Evolutionary conservation across 371 early-diverging fungal genomes (phyloP), one percentile per base, ranked within the genome.

Genomic region (Ordospora colligata): DNA sequence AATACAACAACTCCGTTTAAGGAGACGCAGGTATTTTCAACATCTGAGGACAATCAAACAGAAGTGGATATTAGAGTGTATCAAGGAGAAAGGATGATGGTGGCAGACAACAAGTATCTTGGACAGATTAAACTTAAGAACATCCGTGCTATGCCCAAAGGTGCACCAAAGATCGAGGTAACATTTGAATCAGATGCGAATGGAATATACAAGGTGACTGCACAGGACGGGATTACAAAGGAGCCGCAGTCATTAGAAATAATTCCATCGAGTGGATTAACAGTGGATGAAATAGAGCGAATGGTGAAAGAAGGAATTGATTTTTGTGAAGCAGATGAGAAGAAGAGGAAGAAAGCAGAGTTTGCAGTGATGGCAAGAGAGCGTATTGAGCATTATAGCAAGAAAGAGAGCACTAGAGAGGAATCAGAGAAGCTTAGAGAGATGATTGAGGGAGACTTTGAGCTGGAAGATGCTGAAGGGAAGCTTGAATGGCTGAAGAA

Each of bases 1-100:
- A 97, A 98, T 88, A 95, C 96, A 44, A 94, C 97, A 23, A 93
- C 96, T 75, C 97, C 99, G 42, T 94, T 94, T 83, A 98, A 95
- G 87, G 94, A 95, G 87, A 89, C 92, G n/a, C 95, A 96, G 85
- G 89, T 90, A 67, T 98, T 98, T 89, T 94, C 96, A 68, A 98
- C 99, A 19, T 95, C 96, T 10, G 95, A 95, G 64, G 97, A 98
- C 85, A 93, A 93, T 23, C 99, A 98, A 86, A 93, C 93, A 27
- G 91, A 92, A 71, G 97, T 98, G 67, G 91, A 92, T 75, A 93
- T 98, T 82, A 90, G 89, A 83, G 93, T 98, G 44, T 96, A 89
- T 90, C 97, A 98, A 86, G 99, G 99, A 77, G 97, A 97, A 87
- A 91, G 96, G 87, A 92, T 93, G 83, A 87, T 95, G 44, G 91